Evolutionary conservation across 495 filamentous ascomycete genomes (phyloP).

Genomic region (Glutinoglossum americanum): DNA sequence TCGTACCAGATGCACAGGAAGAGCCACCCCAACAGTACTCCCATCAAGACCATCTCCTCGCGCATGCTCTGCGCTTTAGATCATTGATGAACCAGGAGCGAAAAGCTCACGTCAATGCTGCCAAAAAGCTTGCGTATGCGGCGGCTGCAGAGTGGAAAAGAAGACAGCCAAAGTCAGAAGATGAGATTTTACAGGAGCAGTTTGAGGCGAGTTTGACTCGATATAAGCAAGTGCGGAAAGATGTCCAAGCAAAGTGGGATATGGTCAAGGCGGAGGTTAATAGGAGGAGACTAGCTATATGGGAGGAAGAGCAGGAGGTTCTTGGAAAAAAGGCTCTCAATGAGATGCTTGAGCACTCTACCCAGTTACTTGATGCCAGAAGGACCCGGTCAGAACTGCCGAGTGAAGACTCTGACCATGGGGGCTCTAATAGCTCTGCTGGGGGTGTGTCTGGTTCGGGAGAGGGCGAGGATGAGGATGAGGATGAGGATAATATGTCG

Average conservation of each 20-base stretch:
- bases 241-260: slow-evolving; percentile 57
- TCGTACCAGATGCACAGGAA: slow-evolving; percentile 51
- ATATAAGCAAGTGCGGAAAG: slow-evolving; percentile 49
- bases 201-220: slow-evolving; percentile 27
- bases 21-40: slow-evolving; percentile 57
- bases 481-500: slow-evolving; percentile 44
- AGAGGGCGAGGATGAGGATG: slow-evolving; percentile 16
- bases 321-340: slow-evolving; percentile 65
- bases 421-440: slow-evolving; percentile 8
- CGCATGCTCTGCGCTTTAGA: slow-evolving; percentile 61
- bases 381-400: slow-evolving; percentile 16
- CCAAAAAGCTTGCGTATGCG: slow-evolving; percentile 36
- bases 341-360: slow-evolving; percentile 54
- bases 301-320: slow-evolving; percentile 70
- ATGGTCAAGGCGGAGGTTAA: slow-evolving; percentile 57
- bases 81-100: slow-evolving; percentile 57
- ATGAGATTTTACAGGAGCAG: slow-evolving; percentile 34
- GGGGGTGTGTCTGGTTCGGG: slow-evolving; percentile 26
- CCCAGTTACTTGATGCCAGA: slow-evolving; percentile 31
- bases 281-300: slow-evolving; percentile 42
- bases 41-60: slow-evolving; percentile 65
- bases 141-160: slow-evolving; percentile 33
- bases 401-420: slow-evolving; percentile 23
- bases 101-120: slow-evolving; percentile 41
- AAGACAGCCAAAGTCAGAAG: slow-evolving; percentile 44